Evolutionary conservation across 1,139 yeast species (phyloP), one percentile per base, ranked within the genome.

Genomic region (Hyphopichia burtonii): DNA sequence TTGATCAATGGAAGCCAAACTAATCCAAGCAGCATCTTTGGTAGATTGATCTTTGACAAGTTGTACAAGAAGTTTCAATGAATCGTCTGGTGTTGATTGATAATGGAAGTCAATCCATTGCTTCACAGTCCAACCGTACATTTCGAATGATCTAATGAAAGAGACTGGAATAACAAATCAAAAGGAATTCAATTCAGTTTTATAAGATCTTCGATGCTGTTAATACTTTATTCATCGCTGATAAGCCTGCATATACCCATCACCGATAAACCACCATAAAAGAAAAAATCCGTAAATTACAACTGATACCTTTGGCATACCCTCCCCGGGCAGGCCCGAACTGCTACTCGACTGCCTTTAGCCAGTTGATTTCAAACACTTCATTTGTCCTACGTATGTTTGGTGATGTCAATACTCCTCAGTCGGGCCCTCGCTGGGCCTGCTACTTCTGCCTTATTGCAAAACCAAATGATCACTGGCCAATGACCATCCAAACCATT

Each of bases 11-110:
- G 85, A 58, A 3, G 87, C 85, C 31, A 89, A 62, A 3, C 95
- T 79, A 56, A 91, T 90, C 97, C 97, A 91, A 2, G 96, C 96
- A 3, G 95, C 86, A 56, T 89, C 96, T 31, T 65, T 58, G 14
- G 80, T 74, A 1, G 75, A 66, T 52, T 82, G 86, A 18, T 76
- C 63, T 18, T 58, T 52, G 23, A 86, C 68, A 36, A 88, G 66
- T 15, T 65, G 52, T 12, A 63, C 49, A 38, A 90, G 69, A 32
- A 73, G 56, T 9, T 69, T 63, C 41, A 76, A 75, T 10, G 96
- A 87, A 40, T 76, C 77, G 20, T 73, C 74, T 12, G 89, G 83
- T 1, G 87, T 73, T n/a, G 83, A 65, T 38, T 74, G 71, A 52
- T 63, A 67, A 59, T 89, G 95, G 70, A 79, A 85, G 34, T 75